Conservation (phyloP, 2,329 filamentous ascomycete species). For the Aaosphaeria pasadenensis region DNA sequence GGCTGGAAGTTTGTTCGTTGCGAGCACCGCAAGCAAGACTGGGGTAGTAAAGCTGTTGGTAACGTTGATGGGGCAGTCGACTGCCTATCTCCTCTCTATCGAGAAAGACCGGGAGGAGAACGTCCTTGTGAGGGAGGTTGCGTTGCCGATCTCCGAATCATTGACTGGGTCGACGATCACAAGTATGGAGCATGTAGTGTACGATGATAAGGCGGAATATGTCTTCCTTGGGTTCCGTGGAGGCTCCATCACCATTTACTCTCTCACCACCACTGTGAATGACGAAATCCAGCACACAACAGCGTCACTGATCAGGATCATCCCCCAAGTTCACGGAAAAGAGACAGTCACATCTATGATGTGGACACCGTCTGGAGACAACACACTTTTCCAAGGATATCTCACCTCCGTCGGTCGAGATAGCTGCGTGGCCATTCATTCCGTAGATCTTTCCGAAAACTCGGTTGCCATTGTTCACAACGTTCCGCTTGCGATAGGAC, state of each 20-base stretch:
- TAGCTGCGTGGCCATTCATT: conserved; percentile 68
- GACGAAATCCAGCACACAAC: background rate
- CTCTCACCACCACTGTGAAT: conserved; percentile 8
- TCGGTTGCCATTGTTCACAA: conserved; percentile 58
- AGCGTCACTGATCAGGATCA: conserved; percentile 11
- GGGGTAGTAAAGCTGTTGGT: conserved; percentile 29
- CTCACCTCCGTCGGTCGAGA: conserved; percentile 75
- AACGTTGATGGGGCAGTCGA: conserved; percentile 35
- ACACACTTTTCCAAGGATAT: conserved; percentile 37
- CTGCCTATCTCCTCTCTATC: conserved; percentile 30
- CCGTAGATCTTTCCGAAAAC: conserved; percentile 22
- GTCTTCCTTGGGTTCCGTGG: conserved; percentile 56
- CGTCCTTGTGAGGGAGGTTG: conserved; percentile 4
- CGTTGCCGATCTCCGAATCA: conserved; percentile 15
- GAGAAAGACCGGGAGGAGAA: conserved; percentile 2
- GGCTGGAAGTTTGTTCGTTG: conserved; percentile 39
- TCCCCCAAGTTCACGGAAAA: conserved; percentile 42
- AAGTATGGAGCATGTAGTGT: conserved; percentile 41
- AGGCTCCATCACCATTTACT: conserved; percentile 53
- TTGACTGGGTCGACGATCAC: conserved; percentile 52
- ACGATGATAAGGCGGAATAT: conserved; percentile 13
- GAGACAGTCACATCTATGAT: conserved; percentile 69
- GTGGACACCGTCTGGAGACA: conserved; percentile 30
- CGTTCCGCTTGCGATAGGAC: conserved; percentile 67
- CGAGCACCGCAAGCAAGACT: conserved; percentile 3